Conservation (phyloP, 1,284 basidiomycete species). For the Microbotryum silenes-acaulis region DNA sequence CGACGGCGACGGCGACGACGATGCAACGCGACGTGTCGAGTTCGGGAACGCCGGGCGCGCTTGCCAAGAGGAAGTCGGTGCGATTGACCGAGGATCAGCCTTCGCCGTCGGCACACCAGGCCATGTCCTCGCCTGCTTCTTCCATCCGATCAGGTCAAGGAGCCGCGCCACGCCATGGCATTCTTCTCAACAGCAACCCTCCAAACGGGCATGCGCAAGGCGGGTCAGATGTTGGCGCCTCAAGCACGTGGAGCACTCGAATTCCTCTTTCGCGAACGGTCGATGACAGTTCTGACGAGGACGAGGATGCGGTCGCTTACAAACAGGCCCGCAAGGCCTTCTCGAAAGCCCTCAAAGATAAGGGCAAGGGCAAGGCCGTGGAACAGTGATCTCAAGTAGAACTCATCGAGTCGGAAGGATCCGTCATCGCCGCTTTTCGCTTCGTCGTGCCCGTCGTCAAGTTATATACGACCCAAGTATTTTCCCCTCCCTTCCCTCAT, state of each 20-base stretch:
- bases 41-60: slow-evolving; percentile 3
- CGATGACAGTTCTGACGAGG: slow-evolving; percentile 22
- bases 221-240: slow-evolving; percentile 5
- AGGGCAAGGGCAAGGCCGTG: slow-evolving; percentile 15
- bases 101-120: slow-evolving; percentile 6
- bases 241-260: slow-evolving; percentile 13
- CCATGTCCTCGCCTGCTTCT: slow-evolving; percentile 15
- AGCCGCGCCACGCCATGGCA: slow-evolving; percentile 10
- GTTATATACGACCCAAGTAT: too few relatives aligned
- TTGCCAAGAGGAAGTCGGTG: slow-evolving; percentile 32
- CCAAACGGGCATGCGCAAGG: neutral
- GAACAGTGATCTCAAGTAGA: neutral
- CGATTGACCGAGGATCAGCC: slow-evolving; percentile 24
- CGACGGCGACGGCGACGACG: neutral
- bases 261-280: slow-evolving; percentile 3
- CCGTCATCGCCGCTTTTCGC: too few relatives aligned
- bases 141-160: slow-evolving; percentile 14
- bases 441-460: too few relatives aligned
- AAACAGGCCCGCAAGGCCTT: slow-evolving; percentile 21
- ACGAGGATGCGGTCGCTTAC: slow-evolving; percentile 29
- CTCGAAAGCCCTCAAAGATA: slow-evolving; percentile 11
- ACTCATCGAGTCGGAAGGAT: neutral
- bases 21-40: neutral
- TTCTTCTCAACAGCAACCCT: slow-evolving; percentile 22
- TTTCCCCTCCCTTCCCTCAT: too few relatives aligned